These are phyloP conservation scores for Zygosaccharomyces lentus DNA, from an alignment of 805 yeast species.

Conservation along the genomic window DNA sequence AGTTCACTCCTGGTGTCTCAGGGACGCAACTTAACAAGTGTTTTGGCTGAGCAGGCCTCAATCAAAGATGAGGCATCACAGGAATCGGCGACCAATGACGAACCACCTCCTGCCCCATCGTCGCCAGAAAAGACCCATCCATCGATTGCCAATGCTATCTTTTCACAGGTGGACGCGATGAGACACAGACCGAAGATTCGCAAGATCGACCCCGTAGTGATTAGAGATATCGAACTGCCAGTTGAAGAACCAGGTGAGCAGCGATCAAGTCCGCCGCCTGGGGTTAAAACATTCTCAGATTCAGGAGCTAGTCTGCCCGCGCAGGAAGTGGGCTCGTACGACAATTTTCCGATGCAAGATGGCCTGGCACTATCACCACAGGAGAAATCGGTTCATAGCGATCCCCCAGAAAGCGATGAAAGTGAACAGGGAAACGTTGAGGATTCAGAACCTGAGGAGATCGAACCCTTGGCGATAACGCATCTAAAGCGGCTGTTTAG, in stretches of 20 bases:
- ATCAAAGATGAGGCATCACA: neutral
- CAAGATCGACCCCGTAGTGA: conserved; percentile 9
- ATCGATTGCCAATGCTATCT: conserved; percentile 2
- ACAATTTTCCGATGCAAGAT: neutral
- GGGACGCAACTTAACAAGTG: conserved; percentile 9
- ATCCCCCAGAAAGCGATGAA: neutral
- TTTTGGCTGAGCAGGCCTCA: conserved; percentile 7
- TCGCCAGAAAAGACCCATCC: neutral
- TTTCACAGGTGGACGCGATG: conserved; percentile 5
- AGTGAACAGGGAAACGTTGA: neutral
- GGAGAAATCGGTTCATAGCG: neutral
- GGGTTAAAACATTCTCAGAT: neutral
- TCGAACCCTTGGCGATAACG: conserved; percentile 9
- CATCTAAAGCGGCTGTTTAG: conserved; percentile 8
- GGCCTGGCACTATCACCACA: neutral
- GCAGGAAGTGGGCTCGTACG: neutral
- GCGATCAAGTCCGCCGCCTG: neutral
- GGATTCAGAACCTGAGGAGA: conserved; percentile 8
- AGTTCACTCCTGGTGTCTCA: conserved; percentile 23
- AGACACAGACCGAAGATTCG: conserved; percentile 7
- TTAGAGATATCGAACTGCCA: conserved; percentile 1
- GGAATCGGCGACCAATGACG: neutral
- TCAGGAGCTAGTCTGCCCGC: neutral
- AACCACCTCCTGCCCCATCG: neutral
- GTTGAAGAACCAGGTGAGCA: neutral